A percentile compares a stretch with the other conserved stretches of the same genome.
phyloP scores from a whole-genome alignment of 2,329 filamentous ascomycete species.

The Pseudocercospora fuligena region DNA sequence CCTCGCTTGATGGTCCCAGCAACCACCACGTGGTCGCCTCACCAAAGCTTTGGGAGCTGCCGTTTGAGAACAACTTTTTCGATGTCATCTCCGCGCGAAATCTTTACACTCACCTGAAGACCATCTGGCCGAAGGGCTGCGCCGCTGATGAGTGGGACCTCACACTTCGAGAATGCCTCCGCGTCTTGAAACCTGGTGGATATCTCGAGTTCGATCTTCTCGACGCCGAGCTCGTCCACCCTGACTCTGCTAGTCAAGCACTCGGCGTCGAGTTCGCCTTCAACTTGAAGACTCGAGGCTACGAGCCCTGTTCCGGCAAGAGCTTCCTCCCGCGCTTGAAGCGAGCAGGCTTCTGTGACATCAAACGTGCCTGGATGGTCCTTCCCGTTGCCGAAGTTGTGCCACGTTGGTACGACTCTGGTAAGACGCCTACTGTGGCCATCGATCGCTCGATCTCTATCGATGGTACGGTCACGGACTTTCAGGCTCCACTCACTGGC shows the following conservation, averaged over 20 bases:
- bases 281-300: conserved; percentile 84
- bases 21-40: conserved; percentile 88
- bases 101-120: conserved; percentile 81
- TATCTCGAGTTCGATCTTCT: conserved; percentile 90
- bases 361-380: conserved; percentile 86
- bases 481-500: conserved; percentile 41
- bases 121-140: conserved; percentile 57
- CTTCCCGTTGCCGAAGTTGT: conserved; percentile 70
- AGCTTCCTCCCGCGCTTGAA: conserved; percentile 76
- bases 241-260: conserved; percentile 77
- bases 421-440: conserved; percentile 26
- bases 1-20: conserved; percentile 76
- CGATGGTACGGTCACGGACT: conserved; percentile 36
- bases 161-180: conserved; percentile 83
- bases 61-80: conserved; percentile 84
- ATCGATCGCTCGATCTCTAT: conserved; percentile 45
- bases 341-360: conserved; percentile 75
- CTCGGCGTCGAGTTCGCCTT: conserved; percentile 92
- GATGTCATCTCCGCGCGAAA: conserved; percentile 90
- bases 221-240: conserved; percentile 87
- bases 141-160: conserved; percentile 79
- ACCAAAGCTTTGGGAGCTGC: conserved; percentile 75
- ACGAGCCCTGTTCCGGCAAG: conserved; percentile 84
- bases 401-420: conserved; percentile 44
- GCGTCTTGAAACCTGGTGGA: conserved; percentile 89